Conservation (phyloP, 2,329 filamentous ascomycete species). For the Neofusicoccum laricinum region DNA sequence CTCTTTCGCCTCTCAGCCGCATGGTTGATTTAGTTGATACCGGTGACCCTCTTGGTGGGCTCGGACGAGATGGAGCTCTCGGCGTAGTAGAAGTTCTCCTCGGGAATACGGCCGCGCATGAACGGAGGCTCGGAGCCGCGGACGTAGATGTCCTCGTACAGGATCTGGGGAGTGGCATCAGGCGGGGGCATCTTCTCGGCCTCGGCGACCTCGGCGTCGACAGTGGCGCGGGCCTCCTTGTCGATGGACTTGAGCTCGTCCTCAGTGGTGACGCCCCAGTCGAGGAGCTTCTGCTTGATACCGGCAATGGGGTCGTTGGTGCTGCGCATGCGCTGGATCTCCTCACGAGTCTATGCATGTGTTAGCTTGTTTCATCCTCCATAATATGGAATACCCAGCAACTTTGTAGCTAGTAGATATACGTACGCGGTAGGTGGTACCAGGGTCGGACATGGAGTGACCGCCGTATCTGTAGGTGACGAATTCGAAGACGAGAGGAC, state of each 20-base stretch:
- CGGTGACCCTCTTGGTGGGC: background rate
- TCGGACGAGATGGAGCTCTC: constrained; percentile 22
- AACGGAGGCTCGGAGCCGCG: constrained; percentile 81
- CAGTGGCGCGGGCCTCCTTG: constrained; percentile 82
- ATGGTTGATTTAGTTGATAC: constrained; percentile 6
- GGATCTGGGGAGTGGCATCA: constrained; percentile 73
- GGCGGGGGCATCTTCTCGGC: constrained; percentile 86
- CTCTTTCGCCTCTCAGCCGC: background rate
- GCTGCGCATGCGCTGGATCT: constrained; percentile 98
- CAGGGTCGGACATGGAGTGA: constrained; percentile 99
- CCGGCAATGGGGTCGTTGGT: constrained; percentile 98
- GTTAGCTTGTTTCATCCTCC: constrained; percentile 19
- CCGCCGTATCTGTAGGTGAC: constrained; percentile 99
- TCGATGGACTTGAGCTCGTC: constrained; percentile 95
- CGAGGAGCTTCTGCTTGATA: constrained; percentile 95
- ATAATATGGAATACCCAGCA: too few species aligned
- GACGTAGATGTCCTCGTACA: constrained; percentile 97
- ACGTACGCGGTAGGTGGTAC: constrained; percentile 84
- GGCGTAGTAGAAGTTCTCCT: constrained; percentile 84
- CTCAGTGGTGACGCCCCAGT: constrained; percentile 89
- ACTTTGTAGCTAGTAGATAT: too few species aligned
- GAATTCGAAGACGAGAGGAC: constrained; percentile 95
- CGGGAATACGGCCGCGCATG: constrained; percentile 80
- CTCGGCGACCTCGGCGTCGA: constrained; percentile 84
- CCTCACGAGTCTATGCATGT: constrained; percentile 73